phyloP scores from a whole-genome alignment of 257 asterid species.

The Ocimum tenuiflorum region DNA sequence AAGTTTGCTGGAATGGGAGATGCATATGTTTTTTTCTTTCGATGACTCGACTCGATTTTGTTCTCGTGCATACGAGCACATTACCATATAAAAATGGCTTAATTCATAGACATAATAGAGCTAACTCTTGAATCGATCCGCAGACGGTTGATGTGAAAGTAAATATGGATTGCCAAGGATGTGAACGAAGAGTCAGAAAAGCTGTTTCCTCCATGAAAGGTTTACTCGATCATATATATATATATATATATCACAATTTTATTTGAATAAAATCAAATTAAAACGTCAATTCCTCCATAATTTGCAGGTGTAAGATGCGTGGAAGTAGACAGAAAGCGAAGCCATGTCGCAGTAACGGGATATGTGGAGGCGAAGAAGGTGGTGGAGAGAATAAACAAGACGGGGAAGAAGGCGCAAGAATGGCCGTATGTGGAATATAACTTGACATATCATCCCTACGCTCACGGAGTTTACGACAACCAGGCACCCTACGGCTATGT shows the following conservation, averaged over 20 bases:
- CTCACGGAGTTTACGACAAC: slow-evolving; percentile 58
- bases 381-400: slow-evolving; percentile 34
- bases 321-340: slow-evolving; percentile 51
- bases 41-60: too few relatives aligned
- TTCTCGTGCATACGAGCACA: too few relatives aligned
- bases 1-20: too few relatives aligned
- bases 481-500: slow-evolving; percentile 74
- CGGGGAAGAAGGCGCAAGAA: slow-evolving; percentile 58
- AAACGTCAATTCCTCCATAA: too few relatives aligned
- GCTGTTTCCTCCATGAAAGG: slow-evolving; percentile 16
- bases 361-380: slow-evolving; percentile 53
- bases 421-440: slow-evolving; percentile 70
- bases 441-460: slow-evolving; percentile 61
- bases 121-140: too few relatives aligned
- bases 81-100: too few relatives aligned
- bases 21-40: too few relatives aligned
- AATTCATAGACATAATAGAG: too few relatives aligned
- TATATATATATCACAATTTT: too few relatives aligned
- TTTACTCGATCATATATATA: too few relatives aligned
- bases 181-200: slow-evolving; percentile 9
- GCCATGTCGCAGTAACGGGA: slow-evolving; percentile 56
- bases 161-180: slow-evolving; percentile 14
- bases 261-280: too few relatives aligned
- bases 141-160: slow-evolving; percentile 1
- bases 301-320: slow-evolving; percentile 59